Conservation (phyloP, 805 yeast species). For the Sugiyamaella smithiae region DNA sequence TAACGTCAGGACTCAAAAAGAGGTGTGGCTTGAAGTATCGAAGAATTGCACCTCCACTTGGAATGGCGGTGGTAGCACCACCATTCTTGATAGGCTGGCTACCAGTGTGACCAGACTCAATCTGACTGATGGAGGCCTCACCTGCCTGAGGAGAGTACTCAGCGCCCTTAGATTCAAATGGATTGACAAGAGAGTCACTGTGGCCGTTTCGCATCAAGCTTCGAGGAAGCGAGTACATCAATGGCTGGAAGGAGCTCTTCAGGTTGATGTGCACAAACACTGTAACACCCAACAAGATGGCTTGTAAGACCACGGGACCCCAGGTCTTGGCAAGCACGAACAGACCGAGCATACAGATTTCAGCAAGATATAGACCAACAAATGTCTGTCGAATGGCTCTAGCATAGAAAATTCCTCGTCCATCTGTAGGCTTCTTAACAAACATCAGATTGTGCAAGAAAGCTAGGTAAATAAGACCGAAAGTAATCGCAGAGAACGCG, state of each 20-base stretch:
- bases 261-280: conserved; percentile 65
- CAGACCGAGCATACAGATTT: conserved; percentile 79
- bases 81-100: not conserved
- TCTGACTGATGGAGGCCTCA: not conserved
- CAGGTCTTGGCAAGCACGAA: conserved; percentile 90
- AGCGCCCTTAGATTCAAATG: conserved; percentile 1
- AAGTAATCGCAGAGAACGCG: conserved; percentile 68
- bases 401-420: conserved; percentile 81
- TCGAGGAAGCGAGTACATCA: conserved; percentile 43
- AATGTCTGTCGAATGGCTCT: conserved; percentile 85
- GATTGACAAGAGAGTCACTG: not conserved
- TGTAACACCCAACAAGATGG: conserved; percentile 61
- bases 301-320: conserved; percentile 86
- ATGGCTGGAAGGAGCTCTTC: conserved; percentile 60
- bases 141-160: not conserved
- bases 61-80: not conserved
- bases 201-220: conserved; percentile 27
- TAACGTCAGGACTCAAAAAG: conserved; percentile 41
- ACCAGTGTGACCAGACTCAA: conserved; percentile 8
- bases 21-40: conserved; percentile 56
- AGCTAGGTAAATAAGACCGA: conserved; percentile 69
- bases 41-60: conserved; percentile 31
- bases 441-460: conserved; percentile 75
- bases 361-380: conserved; percentile 84
- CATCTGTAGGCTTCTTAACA: conserved; percentile 64